Evolutionary conservation across 2,329 filamentous ascomycete genomes (phyloP).

Genomic region (Tolypocladium sp.): DNA sequence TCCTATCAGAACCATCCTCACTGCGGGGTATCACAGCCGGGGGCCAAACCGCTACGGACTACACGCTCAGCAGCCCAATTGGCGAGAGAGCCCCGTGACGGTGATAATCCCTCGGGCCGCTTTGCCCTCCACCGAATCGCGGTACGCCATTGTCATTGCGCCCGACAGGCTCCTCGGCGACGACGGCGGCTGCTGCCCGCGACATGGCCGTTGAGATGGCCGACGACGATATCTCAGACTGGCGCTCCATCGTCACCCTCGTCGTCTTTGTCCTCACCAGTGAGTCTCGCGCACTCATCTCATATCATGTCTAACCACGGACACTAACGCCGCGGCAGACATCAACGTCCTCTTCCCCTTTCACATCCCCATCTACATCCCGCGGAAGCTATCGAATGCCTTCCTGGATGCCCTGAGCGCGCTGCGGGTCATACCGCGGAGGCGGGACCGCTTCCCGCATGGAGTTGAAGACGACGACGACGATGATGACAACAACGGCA

Average conservation of each 20-base stretch:
- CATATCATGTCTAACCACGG: background rate
- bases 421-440: slow-evolving; percentile 43
- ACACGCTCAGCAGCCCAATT: too few relatives aligned
- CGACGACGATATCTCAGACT: slow-evolving; percentile 42
- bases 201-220: slow-evolving; percentile 1
- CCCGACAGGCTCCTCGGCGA: background rate
- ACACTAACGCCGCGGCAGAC: slow-evolving; percentile 33
- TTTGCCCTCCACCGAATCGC: background rate
- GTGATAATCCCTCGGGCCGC: background rate
- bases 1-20: background rate
- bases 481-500: slow-evolving; percentile 16
- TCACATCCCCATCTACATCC: slow-evolving; percentile 52
- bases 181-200: background rate
- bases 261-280: slow-evolving; percentile 62
- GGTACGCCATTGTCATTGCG: background rate
- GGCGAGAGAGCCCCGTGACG: background rate
- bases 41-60: background rate
- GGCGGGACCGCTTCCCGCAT: slow-evolving; percentile 8
- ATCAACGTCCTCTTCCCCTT: slow-evolving; percentile 62
- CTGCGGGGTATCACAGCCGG: background rate
- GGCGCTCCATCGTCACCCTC: slow-evolving; percentile 63
- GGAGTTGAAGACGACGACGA: slow-evolving; percentile 6
- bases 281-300: slow-evolving; percentile 31
- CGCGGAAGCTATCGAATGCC: slow-evolving; percentile 36
- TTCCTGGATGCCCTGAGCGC: slow-evolving; percentile 24